Conservation (phyloP, 257 asterid genomes). For the Cruciata laevipes region DNA sequence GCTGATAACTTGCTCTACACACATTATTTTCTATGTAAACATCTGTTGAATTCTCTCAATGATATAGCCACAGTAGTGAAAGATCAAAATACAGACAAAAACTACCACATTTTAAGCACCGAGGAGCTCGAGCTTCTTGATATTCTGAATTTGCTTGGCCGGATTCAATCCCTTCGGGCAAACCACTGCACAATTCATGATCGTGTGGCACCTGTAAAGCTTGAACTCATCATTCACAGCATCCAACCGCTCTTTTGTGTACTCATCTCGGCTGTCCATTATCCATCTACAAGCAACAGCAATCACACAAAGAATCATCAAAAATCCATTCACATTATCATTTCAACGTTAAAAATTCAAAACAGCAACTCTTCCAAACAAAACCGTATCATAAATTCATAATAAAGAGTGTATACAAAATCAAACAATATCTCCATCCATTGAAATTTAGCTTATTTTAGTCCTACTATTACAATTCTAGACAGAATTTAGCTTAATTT, state of each 20-base stretch:
- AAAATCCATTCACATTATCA: not conserved
- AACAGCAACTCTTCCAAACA: not conserved
- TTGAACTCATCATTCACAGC: constrained; percentile 79
- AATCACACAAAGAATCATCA: no score
- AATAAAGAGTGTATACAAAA: no score
- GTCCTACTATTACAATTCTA: not conserved
- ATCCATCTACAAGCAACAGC: constrained; percentile 65
- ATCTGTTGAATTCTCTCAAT: constrained; percentile 17
- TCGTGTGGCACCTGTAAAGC: constrained; percentile 90
- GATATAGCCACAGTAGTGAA: constrained; percentile 16
- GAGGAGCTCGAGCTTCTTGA: constrained; percentile 69
- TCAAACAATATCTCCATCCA: not conserved
- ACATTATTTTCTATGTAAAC: constrained; percentile 19
- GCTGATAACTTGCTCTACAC: constrained; percentile 13
- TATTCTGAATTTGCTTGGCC: constrained; percentile 83
- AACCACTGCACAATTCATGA: constrained; percentile 87
- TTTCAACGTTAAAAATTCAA: not conserved
- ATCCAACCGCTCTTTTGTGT: constrained; percentile 80
- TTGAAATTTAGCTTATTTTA: not conserved
- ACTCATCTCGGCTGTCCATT: constrained; percentile 97
- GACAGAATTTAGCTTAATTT: no score
- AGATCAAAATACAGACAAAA: constrained; percentile 5
- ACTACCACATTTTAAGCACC: constrained; percentile 20
- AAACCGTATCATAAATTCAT: not conserved
- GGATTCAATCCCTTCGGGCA: constrained; percentile 97